phyloP scores from a whole-genome alignment of 2,329 filamentous ascomycete species.

The Botrytis fabae region DNA sequence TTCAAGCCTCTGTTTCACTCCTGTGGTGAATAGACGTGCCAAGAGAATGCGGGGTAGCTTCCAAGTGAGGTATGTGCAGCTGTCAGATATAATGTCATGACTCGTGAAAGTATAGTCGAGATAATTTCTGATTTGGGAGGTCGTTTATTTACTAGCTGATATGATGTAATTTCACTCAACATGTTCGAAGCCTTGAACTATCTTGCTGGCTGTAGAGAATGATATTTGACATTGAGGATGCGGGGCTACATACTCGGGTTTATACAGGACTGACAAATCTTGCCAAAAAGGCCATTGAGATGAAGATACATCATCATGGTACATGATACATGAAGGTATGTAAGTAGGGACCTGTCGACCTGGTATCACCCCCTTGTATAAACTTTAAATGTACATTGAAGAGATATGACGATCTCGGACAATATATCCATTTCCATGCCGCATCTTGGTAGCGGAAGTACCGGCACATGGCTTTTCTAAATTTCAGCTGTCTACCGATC shows the following conservation, averaged over 20 bases:
- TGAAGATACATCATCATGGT: neutral
- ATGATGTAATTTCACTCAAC: neutral
- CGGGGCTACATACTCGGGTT: neutral
- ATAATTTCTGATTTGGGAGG: neutral
- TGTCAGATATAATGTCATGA: slow-evolving; percentile 1
- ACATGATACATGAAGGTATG: slow-evolving; percentile 1
- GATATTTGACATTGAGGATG: neutral
- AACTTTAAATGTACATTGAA: neutral
- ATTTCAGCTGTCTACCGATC: neutral
- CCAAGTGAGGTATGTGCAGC: neutral
- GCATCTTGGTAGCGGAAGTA: neutral
- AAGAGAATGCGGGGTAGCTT: slow-evolving; percentile 12
- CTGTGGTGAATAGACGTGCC: neutral
- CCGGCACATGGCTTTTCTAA: neutral
- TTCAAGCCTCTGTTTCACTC: slow-evolving; percentile 16
- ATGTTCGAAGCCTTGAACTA: neutral
- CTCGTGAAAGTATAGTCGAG: slow-evolving; percentile 2
- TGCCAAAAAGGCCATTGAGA: neutral
- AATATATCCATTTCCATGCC: neutral
- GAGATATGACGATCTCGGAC: neutral
- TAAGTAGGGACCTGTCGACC: slow-evolving; percentile 4
- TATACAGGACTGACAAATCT: neutral
- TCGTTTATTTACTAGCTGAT: neutral
- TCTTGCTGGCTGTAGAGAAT: neutral
- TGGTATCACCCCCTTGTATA: neutral